Evolutionary conservation across 2,329 filamentous ascomycete genomes (phyloP).

Genomic region (Phaeosphaeria sp.): DNA sequence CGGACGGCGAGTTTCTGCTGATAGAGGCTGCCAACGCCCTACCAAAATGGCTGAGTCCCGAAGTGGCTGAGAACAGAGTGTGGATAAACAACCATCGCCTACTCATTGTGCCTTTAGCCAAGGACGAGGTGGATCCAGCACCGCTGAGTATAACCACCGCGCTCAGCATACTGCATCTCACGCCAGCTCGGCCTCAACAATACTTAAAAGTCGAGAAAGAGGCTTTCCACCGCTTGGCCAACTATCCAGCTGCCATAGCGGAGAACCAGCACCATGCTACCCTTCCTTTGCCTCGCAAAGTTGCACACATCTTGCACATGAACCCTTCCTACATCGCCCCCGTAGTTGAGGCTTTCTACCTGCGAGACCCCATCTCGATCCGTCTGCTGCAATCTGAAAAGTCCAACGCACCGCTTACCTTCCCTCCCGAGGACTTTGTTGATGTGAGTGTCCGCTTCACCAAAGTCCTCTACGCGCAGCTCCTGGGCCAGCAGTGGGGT

Average conservation of each 20-base stretch:
- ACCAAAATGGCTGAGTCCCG: constrained; percentile 89
- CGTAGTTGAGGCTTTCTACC: constrained; percentile 89
- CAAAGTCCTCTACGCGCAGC: constrained; percentile 86
- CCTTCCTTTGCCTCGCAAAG: constrained; percentile 77
- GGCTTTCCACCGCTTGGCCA: constrained; percentile 85
- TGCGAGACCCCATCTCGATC: constrained; percentile 80
- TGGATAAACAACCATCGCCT: constrained; percentile 86
- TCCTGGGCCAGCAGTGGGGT: constrained; percentile 82
- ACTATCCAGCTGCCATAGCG: constrained; percentile 78
- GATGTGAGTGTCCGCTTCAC: constrained; percentile 82
- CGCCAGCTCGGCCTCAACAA: constrained; percentile 67
- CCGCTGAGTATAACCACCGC: constrained; percentile 70
- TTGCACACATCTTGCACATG: constrained; percentile 79
- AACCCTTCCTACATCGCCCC: constrained; percentile 79
- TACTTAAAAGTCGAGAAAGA: constrained; percentile 81
- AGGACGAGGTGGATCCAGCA: constrained; percentile 27
- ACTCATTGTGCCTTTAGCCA: constrained; percentile 69
- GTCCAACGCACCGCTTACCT: constrained; percentile 60
- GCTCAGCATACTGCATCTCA: constrained; percentile 63
- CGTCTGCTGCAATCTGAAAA: constrained; percentile 67
- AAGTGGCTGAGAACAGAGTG: constrained; percentile 83
- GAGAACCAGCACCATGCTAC: constrained; percentile 78
- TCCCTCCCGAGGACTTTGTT: constrained; percentile 81
- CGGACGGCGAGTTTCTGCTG: constrained; percentile 93
- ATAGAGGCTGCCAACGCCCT: constrained; percentile 90